Evolutionary conservation across 306 rosid species (phyloP).

Genomic region (Sophora flavescens): DNA sequence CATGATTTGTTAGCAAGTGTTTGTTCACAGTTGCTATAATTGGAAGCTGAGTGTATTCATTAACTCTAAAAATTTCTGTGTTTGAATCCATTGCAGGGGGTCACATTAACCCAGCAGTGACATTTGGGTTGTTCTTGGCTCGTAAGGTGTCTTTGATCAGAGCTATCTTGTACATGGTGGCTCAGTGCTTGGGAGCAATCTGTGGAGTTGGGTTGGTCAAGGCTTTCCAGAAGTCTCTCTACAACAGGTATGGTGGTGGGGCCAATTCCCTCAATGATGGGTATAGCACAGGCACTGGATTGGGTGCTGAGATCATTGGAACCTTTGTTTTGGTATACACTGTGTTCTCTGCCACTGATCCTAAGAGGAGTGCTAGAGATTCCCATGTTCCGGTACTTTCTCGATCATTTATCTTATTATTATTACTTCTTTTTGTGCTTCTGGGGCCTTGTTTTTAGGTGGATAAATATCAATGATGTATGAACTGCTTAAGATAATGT

Average conservation of each 20-base stretch:
- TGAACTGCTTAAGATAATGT: conserved; percentile 16
- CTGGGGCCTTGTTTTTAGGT: background rate
- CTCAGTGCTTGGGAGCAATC: conserved; percentile 93
- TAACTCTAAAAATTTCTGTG: background rate
- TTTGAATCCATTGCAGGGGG: conserved; percentile 65
- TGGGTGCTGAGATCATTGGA: conserved; percentile 90
- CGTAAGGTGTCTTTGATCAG: conserved; percentile 85
- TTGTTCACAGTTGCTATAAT: background rate
- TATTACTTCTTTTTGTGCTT: background rate
- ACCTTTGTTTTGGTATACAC: conserved; percentile 91
- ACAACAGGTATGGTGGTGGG: conserved; percentile 70
- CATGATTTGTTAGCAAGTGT: background rate
- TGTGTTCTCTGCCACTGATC: conserved; percentile 95
- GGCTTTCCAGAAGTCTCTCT: conserved; percentile 72
- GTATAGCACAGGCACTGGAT: conserved; percentile 69
- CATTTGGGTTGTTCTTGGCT: conserved; percentile 93
- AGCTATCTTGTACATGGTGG: conserved; percentile 87
- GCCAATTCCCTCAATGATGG: conserved; percentile 65
- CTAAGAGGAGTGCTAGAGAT: conserved; percentile 90
- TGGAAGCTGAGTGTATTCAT: background rate
- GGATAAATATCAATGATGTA: background rate
- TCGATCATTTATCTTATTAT: background rate
- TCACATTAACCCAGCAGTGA: conserved; percentile 98
- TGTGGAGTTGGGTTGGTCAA: conserved; percentile 88
- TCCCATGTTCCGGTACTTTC: conserved; percentile 86